Conservation (phyloP, 2,329 filamentous ascomycete species). For the Diplocarpon rosae region DNA sequence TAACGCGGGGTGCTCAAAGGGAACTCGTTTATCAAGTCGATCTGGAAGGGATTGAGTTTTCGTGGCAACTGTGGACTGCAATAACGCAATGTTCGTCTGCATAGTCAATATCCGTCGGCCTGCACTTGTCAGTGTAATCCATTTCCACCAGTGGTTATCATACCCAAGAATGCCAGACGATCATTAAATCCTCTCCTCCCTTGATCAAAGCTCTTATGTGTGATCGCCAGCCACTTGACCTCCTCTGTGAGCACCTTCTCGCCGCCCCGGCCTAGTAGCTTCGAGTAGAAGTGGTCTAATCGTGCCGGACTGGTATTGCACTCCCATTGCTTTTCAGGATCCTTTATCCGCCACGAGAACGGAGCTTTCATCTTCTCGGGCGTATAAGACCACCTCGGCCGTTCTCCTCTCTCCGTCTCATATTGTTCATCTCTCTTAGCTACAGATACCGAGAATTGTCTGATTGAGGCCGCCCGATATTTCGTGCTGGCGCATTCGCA, state of each 20-base stretch:
- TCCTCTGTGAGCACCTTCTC: constrained; percentile 73
- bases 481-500: constrained; percentile 18
- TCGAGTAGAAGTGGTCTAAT: constrained; percentile 68
- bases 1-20: constrained; percentile 61
- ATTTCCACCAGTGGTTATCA: constrained; percentile 15
- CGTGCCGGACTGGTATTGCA: constrained; percentile 66
- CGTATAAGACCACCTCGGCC: constrained; percentile 61
- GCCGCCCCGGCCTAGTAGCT: constrained; percentile 62
- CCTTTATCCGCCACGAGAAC: constrained; percentile 44
- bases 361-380: constrained; percentile 59
- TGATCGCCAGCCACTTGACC: constrained; percentile 92
- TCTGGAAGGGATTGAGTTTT: constrained; percentile 30
- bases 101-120: constrained; percentile 49
- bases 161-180: constrained; percentile 79
- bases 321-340: constrained; percentile 43
- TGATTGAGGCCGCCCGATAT: constrained; percentile 11
- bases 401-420: constrained; percentile 27
- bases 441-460: constrained; percentile 21
- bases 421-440: constrained; percentile 23
- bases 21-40: constrained; percentile 40
- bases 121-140: constrained; percentile 25
- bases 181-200: constrained; percentile 92
- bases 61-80: constrained; percentile 32
- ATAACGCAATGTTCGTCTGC: constrained; percentile 51
- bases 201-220: constrained; percentile 97